Percentiles rank a stretch among this genome's conserved stretches.
phyloP scores from a whole-genome alignment of 768 basidiomycete species.

The Neoboletus magnificus region DNA sequence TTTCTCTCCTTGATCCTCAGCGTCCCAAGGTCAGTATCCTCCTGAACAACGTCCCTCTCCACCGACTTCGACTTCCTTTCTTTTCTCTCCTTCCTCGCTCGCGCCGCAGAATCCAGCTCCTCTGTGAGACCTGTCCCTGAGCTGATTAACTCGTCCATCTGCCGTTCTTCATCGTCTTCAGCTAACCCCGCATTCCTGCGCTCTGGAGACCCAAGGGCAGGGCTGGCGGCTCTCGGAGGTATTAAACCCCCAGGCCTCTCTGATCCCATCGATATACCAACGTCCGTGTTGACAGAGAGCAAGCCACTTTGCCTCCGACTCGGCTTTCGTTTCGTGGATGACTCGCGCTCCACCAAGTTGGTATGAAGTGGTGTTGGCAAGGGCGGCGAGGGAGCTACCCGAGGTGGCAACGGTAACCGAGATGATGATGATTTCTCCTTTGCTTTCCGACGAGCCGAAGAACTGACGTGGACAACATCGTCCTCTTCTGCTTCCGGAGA shows the following conservation, averaged over 20 bases:
- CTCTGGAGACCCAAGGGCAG: constrained; percentile 62
- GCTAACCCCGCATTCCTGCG: constrained; percentile 54
- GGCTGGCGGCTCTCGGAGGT: constrained; percentile 58
- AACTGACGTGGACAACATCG: constrained; percentile 36
- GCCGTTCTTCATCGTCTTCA: constrained; percentile 55
- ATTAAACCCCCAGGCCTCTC: constrained; percentile 33
- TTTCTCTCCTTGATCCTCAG: constrained; percentile 38
- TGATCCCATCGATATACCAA: constrained; percentile 28
- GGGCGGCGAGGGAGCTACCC: constrained; percentile 39
- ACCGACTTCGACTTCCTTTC: constrained; percentile 26
- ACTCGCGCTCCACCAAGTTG: constrained; percentile 34
- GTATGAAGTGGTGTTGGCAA: constrained; percentile 32
- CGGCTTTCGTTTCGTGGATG: constrained; percentile 26
- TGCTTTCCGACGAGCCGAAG: constrained; percentile 39
- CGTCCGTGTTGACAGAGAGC: constrained; percentile 39
- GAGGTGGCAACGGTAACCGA: constrained; percentile 47
- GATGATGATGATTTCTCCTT: constrained; percentile 50
- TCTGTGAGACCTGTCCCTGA: constrained; percentile 13
- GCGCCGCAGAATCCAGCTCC: constrained; percentile 15
- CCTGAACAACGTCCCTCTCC: constrained; percentile 18
- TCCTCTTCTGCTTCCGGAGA: constrained; percentile 44
- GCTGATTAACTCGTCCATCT: constrained; percentile 27
- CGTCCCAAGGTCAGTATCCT: constrained; percentile 23
- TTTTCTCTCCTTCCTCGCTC: constrained; percentile 45
- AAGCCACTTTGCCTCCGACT: constrained; percentile 50